Evolutionary conservation across 352 stramenopile species (phyloP).

Genomic region (Saprolegnia parasitica): DNA sequence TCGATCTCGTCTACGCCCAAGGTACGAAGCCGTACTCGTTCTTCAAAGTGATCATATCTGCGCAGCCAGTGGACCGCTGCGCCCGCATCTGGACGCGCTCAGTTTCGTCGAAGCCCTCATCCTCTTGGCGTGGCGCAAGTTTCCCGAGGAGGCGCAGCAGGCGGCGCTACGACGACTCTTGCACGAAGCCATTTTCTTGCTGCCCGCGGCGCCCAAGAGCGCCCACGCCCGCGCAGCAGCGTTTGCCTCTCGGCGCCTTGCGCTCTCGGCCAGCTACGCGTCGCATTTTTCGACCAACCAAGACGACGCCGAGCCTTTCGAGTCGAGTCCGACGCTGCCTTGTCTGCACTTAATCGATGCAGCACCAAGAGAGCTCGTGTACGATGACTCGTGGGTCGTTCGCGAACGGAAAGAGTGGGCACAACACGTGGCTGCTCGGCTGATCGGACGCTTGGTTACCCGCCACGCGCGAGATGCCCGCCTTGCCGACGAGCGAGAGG

Average conservation of each 20-base stretch:
- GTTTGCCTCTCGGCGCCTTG: slow-evolving; percentile 14
- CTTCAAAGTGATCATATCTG: neutral
- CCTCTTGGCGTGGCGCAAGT: slow-evolving; percentile 24
- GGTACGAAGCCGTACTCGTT: neutral
- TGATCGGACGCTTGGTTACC: neutral
- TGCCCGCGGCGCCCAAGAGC: slow-evolving; percentile 13
- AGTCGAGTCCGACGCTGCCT: neutral
- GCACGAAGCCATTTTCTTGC: slow-evolving; percentile 25
- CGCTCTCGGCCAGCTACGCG: slow-evolving; percentile 5
- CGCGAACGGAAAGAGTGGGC: neutral
- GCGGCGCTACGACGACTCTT: slow-evolving; percentile 16
- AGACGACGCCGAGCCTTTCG: neutral
- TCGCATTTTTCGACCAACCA: neutral
- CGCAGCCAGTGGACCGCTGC: slow-evolving; percentile 19
- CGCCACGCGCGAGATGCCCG: neutral
- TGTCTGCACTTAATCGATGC: neutral
- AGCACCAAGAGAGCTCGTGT: neutral
- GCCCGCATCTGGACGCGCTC: slow-evolving; percentile 1
- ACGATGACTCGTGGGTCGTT: neutral
- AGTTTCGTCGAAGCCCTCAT: slow-evolving; percentile 26
- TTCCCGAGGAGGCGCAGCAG: slow-evolving; percentile 21
- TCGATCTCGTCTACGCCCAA: slow-evolving; percentile 26
- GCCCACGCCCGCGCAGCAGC: slow-evolving; percentile 12
- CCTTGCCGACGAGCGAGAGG: neutral
- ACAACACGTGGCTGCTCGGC: neutral